Conservation (phyloP, 768 basidiomycete species). For the Tylopilus rubrobrunneus region DNA sequence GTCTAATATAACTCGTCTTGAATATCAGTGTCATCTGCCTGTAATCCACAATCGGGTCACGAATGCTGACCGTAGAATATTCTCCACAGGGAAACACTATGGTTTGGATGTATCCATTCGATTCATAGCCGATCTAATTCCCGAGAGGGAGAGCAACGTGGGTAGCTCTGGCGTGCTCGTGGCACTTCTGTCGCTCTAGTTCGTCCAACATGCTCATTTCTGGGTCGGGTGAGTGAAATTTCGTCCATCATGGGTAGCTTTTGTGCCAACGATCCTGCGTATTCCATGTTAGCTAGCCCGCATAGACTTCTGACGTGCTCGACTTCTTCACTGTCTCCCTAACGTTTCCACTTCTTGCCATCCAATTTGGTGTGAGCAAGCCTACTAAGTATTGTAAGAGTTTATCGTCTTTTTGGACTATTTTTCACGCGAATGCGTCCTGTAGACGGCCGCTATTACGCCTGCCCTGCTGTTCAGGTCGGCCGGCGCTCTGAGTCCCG, state of each 20-base stretch:
- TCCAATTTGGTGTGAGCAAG: conserved; percentile 44
- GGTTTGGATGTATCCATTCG: no score
- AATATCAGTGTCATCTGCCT: no score
- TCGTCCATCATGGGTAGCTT: neutral
- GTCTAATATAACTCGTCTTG: no score
- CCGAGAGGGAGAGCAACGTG: conserved; percentile 40
- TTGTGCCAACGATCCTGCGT: neutral
- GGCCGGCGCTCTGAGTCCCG: conserved; percentile 52
- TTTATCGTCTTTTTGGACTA: neutral
- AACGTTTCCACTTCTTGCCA: conserved; percentile 43
- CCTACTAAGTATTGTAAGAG: conserved; percentile 42
- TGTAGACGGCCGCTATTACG: conserved; percentile 76
- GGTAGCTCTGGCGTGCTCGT: conserved; percentile 35
- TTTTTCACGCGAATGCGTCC: neutral
- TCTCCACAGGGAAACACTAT: no score
- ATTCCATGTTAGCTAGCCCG: conserved; percentile 56
- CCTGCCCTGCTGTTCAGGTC: conserved; percentile 89
- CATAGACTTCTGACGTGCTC: conserved; percentile 84
- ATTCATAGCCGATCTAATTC: conserved; percentile 48
- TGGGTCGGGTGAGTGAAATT: conserved; percentile 45
- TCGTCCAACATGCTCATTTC: conserved; percentile 56
- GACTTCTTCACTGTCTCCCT: conserved; percentile 82
- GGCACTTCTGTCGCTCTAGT: conserved; percentile 43
- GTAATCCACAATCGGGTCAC: no score
- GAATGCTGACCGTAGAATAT: no score